Evolutionary conservation across 345 rosid species (phyloP), one percentile per base, ranked within the genome.

Genomic region (Dovyalis caffra): DNA sequence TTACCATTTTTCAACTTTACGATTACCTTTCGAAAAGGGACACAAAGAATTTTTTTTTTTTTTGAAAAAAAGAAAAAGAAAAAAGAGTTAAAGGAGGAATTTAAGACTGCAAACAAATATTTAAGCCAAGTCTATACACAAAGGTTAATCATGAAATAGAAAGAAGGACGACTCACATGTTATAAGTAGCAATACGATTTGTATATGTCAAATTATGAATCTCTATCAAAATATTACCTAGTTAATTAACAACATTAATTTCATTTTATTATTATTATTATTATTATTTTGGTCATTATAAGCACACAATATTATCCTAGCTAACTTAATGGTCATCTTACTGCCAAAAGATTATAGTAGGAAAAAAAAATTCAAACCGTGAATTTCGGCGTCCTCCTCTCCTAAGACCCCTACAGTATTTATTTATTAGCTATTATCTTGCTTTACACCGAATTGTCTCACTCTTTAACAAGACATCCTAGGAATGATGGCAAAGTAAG

Each of bases 371-470:
- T 18, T 1, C n/a, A n/a, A 15, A 43, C 38, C 82, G 77, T 69
- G 43, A 78, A 68, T 75, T 74, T 38, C 70, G 80, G 83, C 20
- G 14, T 21, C 31, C 45, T 7, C 12, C 11, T 23, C 21, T 16
- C 57, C 28, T 31, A 6, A 74, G 21, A 38, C 3, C 21, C 60
- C 49, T 15, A 31, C 32, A 4, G 25, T 63, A 25, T 75, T 49
- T 6, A 35, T 29, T n/a, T n/a, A n/a, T n/a, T n/a, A n/a, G n/a
- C n/a, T n/a, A n/a, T n/a, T n/a, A n/a, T n/a, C n/a, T 66, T 29
- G 78, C 91, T 84, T 86, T 86, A 68, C 91, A 81, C 87, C 89
- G 88, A 88, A 86, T 66, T 81, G 77, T 78, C 77, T 60, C 64
- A 21, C 23, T 35, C 66, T 74, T 64, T 66, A 14, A n/a, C 56